Evolutionary conservation across 2,329 filamentous ascomycete species (phyloP).

Genomic region (Geoglossum cookeanum): DNA sequence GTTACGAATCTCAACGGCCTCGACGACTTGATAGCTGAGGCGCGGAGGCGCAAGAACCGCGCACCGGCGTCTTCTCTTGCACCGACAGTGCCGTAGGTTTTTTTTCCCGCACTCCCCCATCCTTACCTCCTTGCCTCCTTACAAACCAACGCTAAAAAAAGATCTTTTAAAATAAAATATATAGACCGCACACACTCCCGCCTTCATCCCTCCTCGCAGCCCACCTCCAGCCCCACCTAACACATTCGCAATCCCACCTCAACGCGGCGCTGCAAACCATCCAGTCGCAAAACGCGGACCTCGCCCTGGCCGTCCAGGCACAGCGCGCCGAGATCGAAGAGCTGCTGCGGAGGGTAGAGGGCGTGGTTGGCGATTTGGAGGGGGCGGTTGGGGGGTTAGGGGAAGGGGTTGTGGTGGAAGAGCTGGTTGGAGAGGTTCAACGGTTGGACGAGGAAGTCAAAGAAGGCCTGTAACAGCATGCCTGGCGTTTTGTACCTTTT

Average conservation of each 20-base stretch:
- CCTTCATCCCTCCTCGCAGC: slow-evolving; percentile 36
- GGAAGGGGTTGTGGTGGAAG: slow-evolving; percentile 21
- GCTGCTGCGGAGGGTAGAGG: slow-evolving; percentile 34
- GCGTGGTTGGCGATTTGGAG: slow-evolving; percentile 37
- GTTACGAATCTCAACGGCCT: slow-evolving; percentile 39
- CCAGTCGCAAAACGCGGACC: slow-evolving; percentile 32
- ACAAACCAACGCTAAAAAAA: slow-evolving; percentile 7
- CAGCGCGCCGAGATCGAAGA: slow-evolving; percentile 38
- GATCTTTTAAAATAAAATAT: background rate
- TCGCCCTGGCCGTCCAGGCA: slow-evolving; percentile 30
- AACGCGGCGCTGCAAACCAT: slow-evolving; percentile 29
- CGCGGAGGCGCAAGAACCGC: slow-evolving; percentile 26
- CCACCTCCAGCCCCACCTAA: slow-evolving; percentile 38
- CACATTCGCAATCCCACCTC: slow-evolving; percentile 29
- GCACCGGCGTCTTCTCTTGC: background rate
- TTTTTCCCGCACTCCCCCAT: background rate
- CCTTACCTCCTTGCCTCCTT: slow-evolving; percentile 2
- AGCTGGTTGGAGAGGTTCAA: slow-evolving; percentile 20
- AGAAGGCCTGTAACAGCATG: background rate
- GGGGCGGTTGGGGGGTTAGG: slow-evolving; percentile 27
- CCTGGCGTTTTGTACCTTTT: no score
- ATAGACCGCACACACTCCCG: slow-evolving; percentile 37
- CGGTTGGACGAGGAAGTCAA: background rate
- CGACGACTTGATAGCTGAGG: slow-evolving; percentile 39
- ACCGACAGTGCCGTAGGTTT: background rate